Base-by-base conservation (phyloP, 1,284 basidiomycete genomes). In the Leucoagaricus sp. region DNA sequence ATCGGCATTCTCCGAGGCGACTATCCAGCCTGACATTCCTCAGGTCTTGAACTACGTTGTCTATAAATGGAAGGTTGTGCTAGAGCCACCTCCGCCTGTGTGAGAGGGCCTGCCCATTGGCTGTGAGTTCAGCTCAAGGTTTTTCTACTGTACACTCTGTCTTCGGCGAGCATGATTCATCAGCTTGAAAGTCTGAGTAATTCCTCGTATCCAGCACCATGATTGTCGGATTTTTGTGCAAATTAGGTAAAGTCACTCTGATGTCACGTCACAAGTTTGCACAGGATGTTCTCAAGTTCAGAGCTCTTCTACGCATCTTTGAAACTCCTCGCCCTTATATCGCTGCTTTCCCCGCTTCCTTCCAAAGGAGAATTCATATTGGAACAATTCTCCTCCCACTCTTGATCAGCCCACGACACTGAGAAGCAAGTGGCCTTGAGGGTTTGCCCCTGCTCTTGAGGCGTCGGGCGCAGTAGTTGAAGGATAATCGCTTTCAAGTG, bases 251-350 rank as follows among this genome's bases (percentile, higher is more conserved):
- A 45, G 63, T 64, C 60, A 55, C 53, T 36, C 25, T 34, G 44
- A 42, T 47, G 65, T 66, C 65, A 66, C 65, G 62, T 66, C 65
- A 66, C 59, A 62, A 51, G 58, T 60, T 57, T 55, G 36, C 38
- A 53, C 25, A 57, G 49, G 42, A 60, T 31, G 60, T 55, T 49
- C 29, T 26, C 13, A 55, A 49, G 54, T 55, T 55, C 47, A 44
- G 48, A 44, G 47, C 54, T 49, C 54, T n/a, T n/a, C n/a, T n/a
- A n/a, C n/a, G n/a, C n/a, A 41, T 58, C 42, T 46, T 36, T 52
- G 33, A 28, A 40, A 28, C 33, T 19, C n/a, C 48, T 56, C 25
- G 33, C 17, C 13, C 25, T 49, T 25, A 17, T 34, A 34, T 10
- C 19, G 6, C 40, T 21, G n/a, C n/a, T 49, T 45, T 33, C 13